Evolutionary conservation across 2,329 filamentous ascomycete genomes (phyloP), one percentile per base, ranked within the genome.

Genomic region (Fusarium hainanense): DNA sequence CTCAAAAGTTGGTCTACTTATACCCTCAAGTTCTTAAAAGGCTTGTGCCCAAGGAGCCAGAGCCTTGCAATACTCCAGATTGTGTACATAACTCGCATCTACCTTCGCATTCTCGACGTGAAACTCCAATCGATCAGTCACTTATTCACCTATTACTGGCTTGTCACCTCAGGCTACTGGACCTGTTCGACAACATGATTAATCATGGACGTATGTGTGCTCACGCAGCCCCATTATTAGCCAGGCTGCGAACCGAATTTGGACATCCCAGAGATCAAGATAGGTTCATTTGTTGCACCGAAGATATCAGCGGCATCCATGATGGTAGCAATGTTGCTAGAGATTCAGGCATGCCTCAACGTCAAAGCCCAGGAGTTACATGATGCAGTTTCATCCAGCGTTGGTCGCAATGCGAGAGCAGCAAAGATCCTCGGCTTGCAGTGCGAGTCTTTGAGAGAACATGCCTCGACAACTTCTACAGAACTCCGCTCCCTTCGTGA

Each of bases 201-300:
- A 68, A 68, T 20, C 76, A 77, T 25, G 74, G 76, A 9, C 71
- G 72, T 13, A 63, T 77, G 13, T 83, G 82, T 63, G 68, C 72
- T 14, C 73, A 74, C 28, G 66, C 78, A 43, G 74, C 75, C 9
- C 48, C 74, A 0, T 73, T 74, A 1, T 67, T 77, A 1, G 76
- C 54, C 66, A 7, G 66, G 74, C 14, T 61, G 72, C 16, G 75
- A 79, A 16, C 79, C 77, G 1, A 73, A 74, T 8, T 75, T 82
- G 40, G 75, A 78, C 20, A 75, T 83, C 6, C 81, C 82, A 0
- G 78, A 82, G 48, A 78, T 83, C 16, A 78, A 78, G 6, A 77
- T 84, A 7, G 82, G 82, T 3, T 78, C 78, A 3, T 81, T 81
- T 47, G 69, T 79, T 20, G 77, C 79, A 8, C 76, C 78, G 4